Conservation (phyloP, 495 filamentous ascomycete species). For the Penicillium longicatenatum region DNA sequence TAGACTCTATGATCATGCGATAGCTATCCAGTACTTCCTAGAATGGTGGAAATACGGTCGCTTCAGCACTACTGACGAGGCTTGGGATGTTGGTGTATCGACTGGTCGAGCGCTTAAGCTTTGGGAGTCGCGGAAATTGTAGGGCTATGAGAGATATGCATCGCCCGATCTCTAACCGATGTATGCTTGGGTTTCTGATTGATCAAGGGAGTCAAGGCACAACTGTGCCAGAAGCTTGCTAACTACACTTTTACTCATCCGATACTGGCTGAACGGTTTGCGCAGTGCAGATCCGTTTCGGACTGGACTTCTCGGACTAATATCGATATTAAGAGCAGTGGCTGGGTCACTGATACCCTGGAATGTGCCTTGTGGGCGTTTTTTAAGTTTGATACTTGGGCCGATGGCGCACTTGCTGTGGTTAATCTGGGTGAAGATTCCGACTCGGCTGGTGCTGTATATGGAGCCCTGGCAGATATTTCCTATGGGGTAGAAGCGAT, state of each 20-base stretch:
- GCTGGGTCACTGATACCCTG: conserved; percentile 50
- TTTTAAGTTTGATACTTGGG: conserved; percentile 41
- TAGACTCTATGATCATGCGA: conserved; percentile 27
- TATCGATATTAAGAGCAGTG: conserved; percentile 34
- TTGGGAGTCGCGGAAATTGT: no score
- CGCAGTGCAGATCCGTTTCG: conserved; percentile 14
- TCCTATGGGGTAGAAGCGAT: conserved; percentile 45
- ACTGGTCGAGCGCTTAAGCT: conserved; percentile 37
- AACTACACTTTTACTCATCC: conserved; percentile 25
- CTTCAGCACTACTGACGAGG: conserved; percentile 35
- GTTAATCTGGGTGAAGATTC: conserved; percentile 53
- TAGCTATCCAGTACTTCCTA: conserved; percentile 38
- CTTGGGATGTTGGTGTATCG: conserved; percentile 45
- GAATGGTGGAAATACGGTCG: conserved; percentile 40
- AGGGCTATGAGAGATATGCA: conserved; percentile 24
- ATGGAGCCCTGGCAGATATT: conserved; percentile 49
- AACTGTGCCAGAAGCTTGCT: conserved; percentile 15
- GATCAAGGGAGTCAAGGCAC: conserved; percentile 22
- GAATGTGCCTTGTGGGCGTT: conserved; percentile 52
- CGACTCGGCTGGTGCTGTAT: conserved; percentile 53
- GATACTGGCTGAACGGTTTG: conserved; percentile 24
- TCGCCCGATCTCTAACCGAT: no score
- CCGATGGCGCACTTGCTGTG: conserved; percentile 42
- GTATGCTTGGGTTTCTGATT: neutral
- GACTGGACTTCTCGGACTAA: conserved; percentile 22